Evolutionary conservation across 2,329 filamentous ascomycete species (phyloP).

Genomic region (Pseudogymnoascus sp.): DNA sequence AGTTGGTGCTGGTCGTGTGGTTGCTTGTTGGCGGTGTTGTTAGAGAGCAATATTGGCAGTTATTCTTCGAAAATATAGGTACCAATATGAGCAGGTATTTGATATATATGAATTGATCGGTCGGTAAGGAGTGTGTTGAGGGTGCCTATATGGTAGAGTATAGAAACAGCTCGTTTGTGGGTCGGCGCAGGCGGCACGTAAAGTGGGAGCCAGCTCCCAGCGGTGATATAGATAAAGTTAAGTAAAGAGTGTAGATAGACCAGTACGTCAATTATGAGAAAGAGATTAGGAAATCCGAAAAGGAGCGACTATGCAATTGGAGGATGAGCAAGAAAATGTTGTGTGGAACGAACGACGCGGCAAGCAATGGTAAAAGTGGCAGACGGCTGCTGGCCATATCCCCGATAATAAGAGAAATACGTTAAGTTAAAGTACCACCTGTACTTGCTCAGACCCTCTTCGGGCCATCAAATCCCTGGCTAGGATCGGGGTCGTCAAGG

Average conservation of each 20-base stretch:
- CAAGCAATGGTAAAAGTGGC: constrained; percentile 32
- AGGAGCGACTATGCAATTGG: constrained; percentile 44
- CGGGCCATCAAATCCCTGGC: constrained; percentile 19
- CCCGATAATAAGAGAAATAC: constrained; percentile 46
- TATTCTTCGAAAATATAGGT: constrained; percentile 20
- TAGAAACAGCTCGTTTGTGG: constrained; percentile 38
- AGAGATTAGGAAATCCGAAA: constrained; percentile 38
- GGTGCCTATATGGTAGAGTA: constrained; percentile 32
- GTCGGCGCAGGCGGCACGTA: constrained; percentile 30
- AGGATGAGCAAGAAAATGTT: constrained; percentile 30
- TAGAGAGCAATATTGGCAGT: constrained; percentile 12
- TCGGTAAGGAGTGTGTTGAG: constrained; percentile 35
- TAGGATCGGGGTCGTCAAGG: constrained; percentile 19
- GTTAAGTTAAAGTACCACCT: constrained; percentile 16
- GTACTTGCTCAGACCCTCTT: constrained; percentile 7
- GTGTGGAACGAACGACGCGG: constrained; percentile 34
- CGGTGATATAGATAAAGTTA: constrained; percentile 35
- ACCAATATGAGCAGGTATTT: constrained; percentile 29
- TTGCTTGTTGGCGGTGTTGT: constrained; percentile 12
- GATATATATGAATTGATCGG: constrained; percentile 17
- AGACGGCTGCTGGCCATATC: constrained; percentile 43
- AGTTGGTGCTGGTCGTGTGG: constrained; percentile 11
- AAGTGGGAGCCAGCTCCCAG: constrained; percentile 51
- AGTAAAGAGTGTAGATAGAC: constrained; percentile 5
- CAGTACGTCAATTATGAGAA: constrained; percentile 25